phyloP scores from a whole-genome alignment of 2,329 filamentous ascomycete genomes.

The Madurella fahalii region DNA sequence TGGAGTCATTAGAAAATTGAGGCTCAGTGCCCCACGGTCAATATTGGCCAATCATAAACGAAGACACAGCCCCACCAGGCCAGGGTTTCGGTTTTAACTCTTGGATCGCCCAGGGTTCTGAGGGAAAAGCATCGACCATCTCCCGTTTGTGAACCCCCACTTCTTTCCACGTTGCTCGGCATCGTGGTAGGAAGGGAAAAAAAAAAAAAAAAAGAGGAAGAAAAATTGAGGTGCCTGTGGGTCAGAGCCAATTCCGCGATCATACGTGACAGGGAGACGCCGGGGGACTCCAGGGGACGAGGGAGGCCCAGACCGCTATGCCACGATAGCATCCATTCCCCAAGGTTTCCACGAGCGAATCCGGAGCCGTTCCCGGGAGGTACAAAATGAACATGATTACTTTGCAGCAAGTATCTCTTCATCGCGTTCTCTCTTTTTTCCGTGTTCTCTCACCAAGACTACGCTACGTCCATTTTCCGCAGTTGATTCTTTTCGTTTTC shows the following conservation, averaged over 20 bases:
- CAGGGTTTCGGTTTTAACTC: not conserved
- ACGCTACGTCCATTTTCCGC: not conserved
- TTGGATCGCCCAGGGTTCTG: not conserved
- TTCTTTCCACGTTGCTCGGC: not conserved
- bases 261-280: not conserved
- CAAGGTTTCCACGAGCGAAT: not conserved
- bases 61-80: not conserved
- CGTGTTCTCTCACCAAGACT: not conserved
- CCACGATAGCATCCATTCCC: not conserved
- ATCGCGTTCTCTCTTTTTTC: not conserved
- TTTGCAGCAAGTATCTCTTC: too few relatives aligned
- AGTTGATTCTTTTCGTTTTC: not conserved
- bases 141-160: not conserved
- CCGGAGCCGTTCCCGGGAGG: not conserved
- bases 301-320: not conserved
- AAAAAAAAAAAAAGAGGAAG: not conserved
- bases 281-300: not conserved
- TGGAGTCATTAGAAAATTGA: conserved; percentile 22
- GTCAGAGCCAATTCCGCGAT: conserved; percentile 1
- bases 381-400: too few relatives aligned
- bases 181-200: not conserved
- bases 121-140: not conserved
- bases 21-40: conserved; percentile 15
- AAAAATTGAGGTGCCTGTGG: conserved; percentile 1
- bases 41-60: conserved; percentile 5